A percentile compares a stretch with the other conserved stretches of the same genome.
phyloP scores from a whole-genome alignment of 1,139 yeast genomes.

The Magnusiomyces tetraspermus region DNA sequence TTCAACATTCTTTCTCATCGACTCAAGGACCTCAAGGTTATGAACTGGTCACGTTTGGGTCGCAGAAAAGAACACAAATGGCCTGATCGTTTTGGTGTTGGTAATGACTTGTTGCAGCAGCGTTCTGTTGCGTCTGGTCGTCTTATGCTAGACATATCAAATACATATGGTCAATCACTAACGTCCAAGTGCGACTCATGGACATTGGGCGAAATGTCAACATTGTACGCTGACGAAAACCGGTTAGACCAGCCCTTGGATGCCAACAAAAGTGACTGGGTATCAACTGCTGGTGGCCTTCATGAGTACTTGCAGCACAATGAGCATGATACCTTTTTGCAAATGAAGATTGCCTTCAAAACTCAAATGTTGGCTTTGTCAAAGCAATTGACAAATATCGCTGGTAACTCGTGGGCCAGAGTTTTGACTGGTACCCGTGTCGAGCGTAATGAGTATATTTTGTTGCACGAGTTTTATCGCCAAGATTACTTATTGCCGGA shows the following conservation, averaged over 20 bases:
- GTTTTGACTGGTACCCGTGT: slow-evolving; percentile 94
- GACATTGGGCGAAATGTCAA: slow-evolving; percentile 89
- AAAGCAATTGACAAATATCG: slow-evolving; percentile 82
- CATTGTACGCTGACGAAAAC: slow-evolving; percentile 53
- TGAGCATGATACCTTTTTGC: slow-evolving; percentile 50
- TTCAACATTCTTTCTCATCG: slow-evolving; percentile 76
- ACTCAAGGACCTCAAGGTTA: slow-evolving; percentile 60
- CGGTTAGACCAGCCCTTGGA: slow-evolving; percentile 68
- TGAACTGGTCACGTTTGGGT: slow-evolving; percentile 78
- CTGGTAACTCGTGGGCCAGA: slow-evolving; percentile 97
- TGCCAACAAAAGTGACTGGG: slow-evolving; percentile 43
- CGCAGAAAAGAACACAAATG: slow-evolving; percentile 59
- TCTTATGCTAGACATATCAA: slow-evolving; percentile 82
- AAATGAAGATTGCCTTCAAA: slow-evolving; percentile 69
- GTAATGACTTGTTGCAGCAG: slow-evolving; percentile 39
- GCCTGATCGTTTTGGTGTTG: slow-evolving; percentile 62
- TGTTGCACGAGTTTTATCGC: slow-evolving; percentile 82
- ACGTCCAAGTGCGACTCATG: slow-evolving; percentile 93
- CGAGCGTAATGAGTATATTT: slow-evolving; percentile 88
- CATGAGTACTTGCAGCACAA: slow-evolving; percentile 66
- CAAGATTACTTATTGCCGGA: slow-evolving; percentile 85
- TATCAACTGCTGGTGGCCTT: slow-evolving; percentile 57
- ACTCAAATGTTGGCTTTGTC: slow-evolving; percentile 83
- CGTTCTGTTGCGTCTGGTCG: slow-evolving; percentile 79
- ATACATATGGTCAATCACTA: slow-evolving; percentile 89